Conservation (phyloP, 192 early-diverging fungal genomes). For the Cladochytrium replicatum region DNA sequence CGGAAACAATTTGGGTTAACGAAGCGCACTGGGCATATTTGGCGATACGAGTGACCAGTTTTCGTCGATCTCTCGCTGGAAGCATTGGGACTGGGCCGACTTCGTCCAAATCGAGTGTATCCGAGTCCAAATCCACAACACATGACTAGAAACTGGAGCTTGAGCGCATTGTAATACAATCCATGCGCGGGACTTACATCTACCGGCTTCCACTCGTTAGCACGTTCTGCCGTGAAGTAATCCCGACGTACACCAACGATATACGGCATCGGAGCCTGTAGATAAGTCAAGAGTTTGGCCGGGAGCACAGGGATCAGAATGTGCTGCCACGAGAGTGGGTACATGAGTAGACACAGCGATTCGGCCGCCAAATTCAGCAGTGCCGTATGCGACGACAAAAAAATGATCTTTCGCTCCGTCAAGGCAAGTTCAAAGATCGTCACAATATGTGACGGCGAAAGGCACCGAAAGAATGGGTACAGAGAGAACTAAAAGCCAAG, state of each 20-base stretch:
- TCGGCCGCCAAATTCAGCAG: constrained; percentile 65
- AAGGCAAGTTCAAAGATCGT: constrained; percentile 63
- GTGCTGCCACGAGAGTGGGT: constrained; percentile 68
- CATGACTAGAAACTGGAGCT: constrained; percentile 25
- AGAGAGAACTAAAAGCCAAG: constrained; percentile 53
- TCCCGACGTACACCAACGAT: constrained; percentile 62
- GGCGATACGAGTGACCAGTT: no score
- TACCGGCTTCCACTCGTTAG: constrained; percentile 46
- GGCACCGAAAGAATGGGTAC: constrained; percentile 59
- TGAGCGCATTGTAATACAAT: not conserved
- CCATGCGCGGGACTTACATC: constrained; percentile 40
- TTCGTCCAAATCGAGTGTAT: no score
- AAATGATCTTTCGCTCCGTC: constrained; percentile 60
- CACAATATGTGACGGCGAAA: constrained; percentile 54
- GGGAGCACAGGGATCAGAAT: constrained; percentile 70
- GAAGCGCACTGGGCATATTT: no score
- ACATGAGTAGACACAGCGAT: constrained; percentile 50
- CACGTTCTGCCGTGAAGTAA: constrained; percentile 27
- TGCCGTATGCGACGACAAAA: constrained; percentile 52
- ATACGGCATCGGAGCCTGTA: constrained; percentile 70
- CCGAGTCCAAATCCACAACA: constrained; percentile 45
- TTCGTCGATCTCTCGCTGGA: no score
- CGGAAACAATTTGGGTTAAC: no score
- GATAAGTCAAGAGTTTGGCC: constrained; percentile 43
- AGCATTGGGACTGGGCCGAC: no score